These are phyloP conservation scores for Sphagnum tenellum DNA, from an alignment of 225 moss, liverwort and hornwort species.

Conservation along the genomic window DNA sequence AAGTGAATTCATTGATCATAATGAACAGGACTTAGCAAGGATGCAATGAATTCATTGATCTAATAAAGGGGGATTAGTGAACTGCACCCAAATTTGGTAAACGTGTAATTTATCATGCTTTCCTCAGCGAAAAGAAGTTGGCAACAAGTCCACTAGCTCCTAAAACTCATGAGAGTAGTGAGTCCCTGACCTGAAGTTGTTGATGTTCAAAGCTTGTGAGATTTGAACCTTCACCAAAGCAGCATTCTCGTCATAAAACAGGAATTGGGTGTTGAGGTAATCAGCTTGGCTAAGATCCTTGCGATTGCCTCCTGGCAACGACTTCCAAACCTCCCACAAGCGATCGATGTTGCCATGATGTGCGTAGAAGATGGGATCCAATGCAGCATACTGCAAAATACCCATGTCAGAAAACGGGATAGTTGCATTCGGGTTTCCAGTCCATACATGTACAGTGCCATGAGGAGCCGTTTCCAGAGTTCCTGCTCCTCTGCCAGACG, in stretches of 20 bases:
- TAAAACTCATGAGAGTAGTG: too few species aligned
- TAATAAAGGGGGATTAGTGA: neutral
- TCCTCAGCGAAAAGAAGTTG: too few species aligned
- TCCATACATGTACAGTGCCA: conserved; percentile 18
- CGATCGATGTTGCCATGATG: conserved; percentile 29
- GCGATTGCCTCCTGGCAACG: conserved; percentile 16
- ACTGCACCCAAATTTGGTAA: neutral
- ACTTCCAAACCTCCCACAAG: conserved; percentile 27
- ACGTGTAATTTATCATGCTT: neutral
- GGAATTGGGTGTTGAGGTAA: conserved; percentile 26
- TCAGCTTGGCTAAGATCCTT: conserved; percentile 19
- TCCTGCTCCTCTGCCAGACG: conserved; percentile 4
- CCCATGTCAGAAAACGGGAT: conserved; percentile 22
- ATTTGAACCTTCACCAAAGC: conserved; percentile 32
- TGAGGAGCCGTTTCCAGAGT: conserved; percentile 36
- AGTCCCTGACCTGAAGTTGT: conserved; percentile 16
- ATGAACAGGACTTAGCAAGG: too few species aligned
- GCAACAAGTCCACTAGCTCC: too few species aligned
- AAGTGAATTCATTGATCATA: too few species aligned
- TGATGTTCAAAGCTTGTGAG: conserved; percentile 20
- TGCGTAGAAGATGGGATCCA: conserved; percentile 15
- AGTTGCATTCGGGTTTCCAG: conserved; percentile 6
- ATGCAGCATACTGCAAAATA: conserved; percentile 16
- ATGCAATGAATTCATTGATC: too few species aligned
- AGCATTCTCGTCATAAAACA: conserved; percentile 49